Evolutionary conservation across 2,329 filamentous ascomycete species (phyloP), one percentile per base, ranked within the genome.

Genomic region (Penicillium sp.): DNA sequence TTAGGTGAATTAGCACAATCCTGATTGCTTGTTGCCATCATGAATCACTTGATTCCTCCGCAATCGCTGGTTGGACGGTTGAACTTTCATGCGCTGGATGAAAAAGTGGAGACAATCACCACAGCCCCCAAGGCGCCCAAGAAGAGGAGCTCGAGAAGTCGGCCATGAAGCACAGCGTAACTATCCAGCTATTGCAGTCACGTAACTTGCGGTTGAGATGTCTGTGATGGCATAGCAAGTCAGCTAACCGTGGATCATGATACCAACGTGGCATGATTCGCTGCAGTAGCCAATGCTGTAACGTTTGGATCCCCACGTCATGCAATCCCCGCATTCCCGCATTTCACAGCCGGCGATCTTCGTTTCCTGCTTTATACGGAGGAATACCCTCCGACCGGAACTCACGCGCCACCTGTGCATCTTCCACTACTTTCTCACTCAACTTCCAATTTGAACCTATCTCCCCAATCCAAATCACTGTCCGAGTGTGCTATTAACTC

Each of bases 291-390:
- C 35, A 25, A 16, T 16, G 33, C n/a, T 19, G 11, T n/a, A 19
- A n/a, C 13, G 22, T 14, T 26, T 25, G 28, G 22, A n/a, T 66
- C 64, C 60, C 57, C 59, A 65, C 65, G 65, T 66, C 65, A 66
- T 66, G 60, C 65, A 58, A 66, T 61, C 64, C 64, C 64, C 64
- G 64, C 62, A 61, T 62, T 66, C 59, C 60, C 59, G 57, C 59
- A 51, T 61, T 59, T 38, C 53, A 42, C 35, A 49, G 46, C 54
- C 62, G 54, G 38, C 43, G 49, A 55, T 52, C 57, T 60, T 63
- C 48, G 52, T 61, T 42, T 52, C 28, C 56, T 58, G 46, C 52
- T 52, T 52, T 40, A 53, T 53, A 38, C 51, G 35, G 51, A 53
- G 51, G 51, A 53, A 38, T 53, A 38, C 49, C 26, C 25, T 19